phyloP scores from a whole-genome alignment of 192 early-diverging fungal species.

The Pilaira anomala region DNA sequence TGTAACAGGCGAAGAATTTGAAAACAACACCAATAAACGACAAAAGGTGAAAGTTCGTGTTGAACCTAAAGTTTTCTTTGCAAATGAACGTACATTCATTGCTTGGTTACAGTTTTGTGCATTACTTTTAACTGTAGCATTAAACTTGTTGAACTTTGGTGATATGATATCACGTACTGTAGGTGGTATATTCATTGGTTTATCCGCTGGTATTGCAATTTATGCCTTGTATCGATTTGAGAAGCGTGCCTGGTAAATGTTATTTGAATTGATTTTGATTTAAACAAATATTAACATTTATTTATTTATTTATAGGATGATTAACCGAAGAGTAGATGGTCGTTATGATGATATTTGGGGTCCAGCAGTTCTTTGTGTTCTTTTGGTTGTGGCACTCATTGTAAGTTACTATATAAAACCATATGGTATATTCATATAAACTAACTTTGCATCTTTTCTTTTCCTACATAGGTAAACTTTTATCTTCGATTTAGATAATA shows the following conservation, averaged over 20 bases:
- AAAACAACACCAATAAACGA: conserved; percentile 10
- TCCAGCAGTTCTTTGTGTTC: conserved; percentile 67
- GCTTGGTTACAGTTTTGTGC: conserved; percentile 80
- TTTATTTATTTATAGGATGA: conserved; percentile 29
- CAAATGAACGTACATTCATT: conserved; percentile 87
- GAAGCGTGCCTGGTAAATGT: conserved; percentile 30
- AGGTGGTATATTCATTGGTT: conserved; percentile 48
- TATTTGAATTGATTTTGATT: neutral
- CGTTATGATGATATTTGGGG: conserved; percentile 79
- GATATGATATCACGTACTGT: conserved; percentile 48
- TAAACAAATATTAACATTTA: too few species aligned
- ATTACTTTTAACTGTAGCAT: conserved; percentile 61
- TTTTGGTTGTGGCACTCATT: conserved; percentile 59
- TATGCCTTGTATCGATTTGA: conserved; percentile 38
- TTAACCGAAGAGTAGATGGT: conserved; percentile 40
- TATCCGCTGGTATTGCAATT: conserved; percentile 28
- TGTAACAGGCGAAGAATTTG: conserved; percentile 13
- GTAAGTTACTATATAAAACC: conserved; percentile 20
- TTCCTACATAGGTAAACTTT: conserved; percentile 20
- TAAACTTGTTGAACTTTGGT: conserved; percentile 75
- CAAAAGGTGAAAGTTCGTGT: conserved; percentile 56
- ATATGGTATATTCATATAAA: neutral
- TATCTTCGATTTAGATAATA: conserved; percentile 31
- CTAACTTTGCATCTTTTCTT: neutral
- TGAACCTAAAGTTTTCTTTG: conserved; percentile 86